Percentiles rank a stretch among this genome's conserved stretches.
Conservation (phyloP, 2,329 filamentous ascomycete species). For the Nigrograna mackinnonii region DNA sequence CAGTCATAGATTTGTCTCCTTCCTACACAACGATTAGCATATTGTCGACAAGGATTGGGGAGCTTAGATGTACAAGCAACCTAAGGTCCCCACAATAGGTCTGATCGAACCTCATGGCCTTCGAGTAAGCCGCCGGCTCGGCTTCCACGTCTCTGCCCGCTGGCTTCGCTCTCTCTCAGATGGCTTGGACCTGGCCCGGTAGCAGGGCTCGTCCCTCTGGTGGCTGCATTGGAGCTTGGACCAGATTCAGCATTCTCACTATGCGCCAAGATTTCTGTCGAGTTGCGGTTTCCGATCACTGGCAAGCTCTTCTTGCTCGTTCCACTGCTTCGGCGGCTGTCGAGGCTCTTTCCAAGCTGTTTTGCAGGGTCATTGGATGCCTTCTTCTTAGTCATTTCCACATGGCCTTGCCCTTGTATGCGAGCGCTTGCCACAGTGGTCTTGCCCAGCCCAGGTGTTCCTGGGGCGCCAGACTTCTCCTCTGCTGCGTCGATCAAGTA, state of each 20-base stretch:
- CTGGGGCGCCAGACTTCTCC: slow-evolving; percentile 84
- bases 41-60: too few species aligned
- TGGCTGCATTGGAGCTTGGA: slow-evolving; percentile 31
- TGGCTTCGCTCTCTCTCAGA: slow-evolving; percentile 34
- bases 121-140: slow-evolving; percentile 29
- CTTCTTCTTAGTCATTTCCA: slow-evolving; percentile 49
- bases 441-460: slow-evolving; percentile 90
- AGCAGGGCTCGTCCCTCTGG: slow-evolving; percentile 34
- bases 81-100: slow-evolving; percentile 49
- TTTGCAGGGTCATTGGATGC: slow-evolving; percentile 52
- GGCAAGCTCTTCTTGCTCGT: slow-evolving; percentile 76
- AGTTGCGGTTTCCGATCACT: slow-evolving; percentile 25
- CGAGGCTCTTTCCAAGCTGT: slow-evolving; percentile 77
- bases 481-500: slow-evolving; percentile 93
- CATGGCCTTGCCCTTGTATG: slow-evolving; percentile 80
- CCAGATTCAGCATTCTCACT: slow-evolving; percentile 26
- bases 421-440: slow-evolving; percentile 87
- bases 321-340: slow-evolving; percentile 87
- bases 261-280: slow-evolving; percentile 26
- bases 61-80: slow-evolving; percentile 38
- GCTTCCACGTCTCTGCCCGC: slow-evolving; percentile 11
- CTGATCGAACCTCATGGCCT: slow-evolving; percentile 49
- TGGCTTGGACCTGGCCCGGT: slow-evolving; percentile 35
- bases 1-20: too few species aligned
- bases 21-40: too few species aligned